phyloP scores from a whole-genome alignment of 257 asterid species.

The Nyctanthes arbortristis region DNA sequence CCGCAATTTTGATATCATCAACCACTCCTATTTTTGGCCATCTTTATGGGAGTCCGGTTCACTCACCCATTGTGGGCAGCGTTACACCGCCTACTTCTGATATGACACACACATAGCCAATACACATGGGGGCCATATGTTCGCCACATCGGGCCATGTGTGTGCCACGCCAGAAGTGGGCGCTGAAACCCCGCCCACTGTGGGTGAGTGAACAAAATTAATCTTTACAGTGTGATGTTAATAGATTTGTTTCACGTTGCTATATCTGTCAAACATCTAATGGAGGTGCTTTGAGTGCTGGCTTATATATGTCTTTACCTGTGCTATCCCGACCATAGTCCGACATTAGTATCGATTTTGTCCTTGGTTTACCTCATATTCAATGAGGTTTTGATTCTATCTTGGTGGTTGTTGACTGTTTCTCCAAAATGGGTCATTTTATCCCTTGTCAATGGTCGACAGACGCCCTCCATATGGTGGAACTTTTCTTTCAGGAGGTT shows the following conservation, averaged over 20 bases:
- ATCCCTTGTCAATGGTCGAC: not conserved
- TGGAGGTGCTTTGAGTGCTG: not conserved
- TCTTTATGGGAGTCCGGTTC: too few relatives aligned
- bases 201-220: too few relatives aligned
- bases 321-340: not conserved
- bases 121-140: too few relatives aligned
- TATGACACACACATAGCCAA: too few relatives aligned
- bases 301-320: slow-evolving; percentile 9
- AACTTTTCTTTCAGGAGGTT: not conserved
- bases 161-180: too few relatives aligned
- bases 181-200: too few relatives aligned
- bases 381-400: not conserved
- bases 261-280: not conserved
- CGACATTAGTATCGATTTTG: not conserved
- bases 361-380: not conserved
- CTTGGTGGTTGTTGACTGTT: slow-evolving; percentile 9
- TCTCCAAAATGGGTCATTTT: slow-evolving; percentile 11
- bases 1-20: not conserved
- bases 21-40: too few relatives aligned
- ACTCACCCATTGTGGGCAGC: too few relatives aligned
- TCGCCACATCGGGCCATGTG: too few relatives aligned
- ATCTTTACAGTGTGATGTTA: too few relatives aligned
- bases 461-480: not conserved
- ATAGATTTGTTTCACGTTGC: too few relatives aligned
- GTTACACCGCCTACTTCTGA: too few relatives aligned